Base-by-base conservation (phyloP, 495 filamentous ascomycete genomes). In the Hypoxylon fragiforme region DNA sequence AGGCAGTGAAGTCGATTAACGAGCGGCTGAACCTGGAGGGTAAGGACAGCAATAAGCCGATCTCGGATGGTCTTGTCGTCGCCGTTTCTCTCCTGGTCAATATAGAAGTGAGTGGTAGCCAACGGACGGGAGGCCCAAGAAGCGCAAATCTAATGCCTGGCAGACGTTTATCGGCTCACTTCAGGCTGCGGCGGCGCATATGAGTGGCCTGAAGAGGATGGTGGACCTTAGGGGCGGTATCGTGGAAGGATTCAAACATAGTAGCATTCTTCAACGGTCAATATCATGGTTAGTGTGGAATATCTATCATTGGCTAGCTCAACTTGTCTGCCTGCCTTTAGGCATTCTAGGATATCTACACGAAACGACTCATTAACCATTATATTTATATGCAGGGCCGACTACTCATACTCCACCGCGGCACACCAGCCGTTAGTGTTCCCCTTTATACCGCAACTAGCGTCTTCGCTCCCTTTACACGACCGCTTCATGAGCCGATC, bases 351-450 rank as follows among this genome's bases (percentile, higher is more conserved):
- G n/a, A n/a, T n/a, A n/a, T n/a, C 3, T 6, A 50, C 18, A 14
- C 3, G 2, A n/a, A 13, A 21, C 11, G 7, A 26, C 8, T n/a
- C 12, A 24, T 50, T 45, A 24, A 56, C 26, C 30, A 38, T 16
- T 9, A 15, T 30, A n/a, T n/a, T n/a, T n/a, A n/a, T n/a, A n/a
- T 28, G 21, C 34, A 67, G 64, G 64, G 64, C 64, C 7, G 64
- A 67, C 40, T 67, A 65, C 24, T 67, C 64, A 9, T 67, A 67
- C 28, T 62, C 64, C 19, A 65, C 63, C 15, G 64, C 64, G 11
- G 50, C 62, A 9, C 49, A 60, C 4, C 49, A 67, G 35, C 54
- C 64, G 3, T 36, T 67, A 6, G 50, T 55, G 18, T 67, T 67
- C 43, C 64, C 62, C 7, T 67, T 67, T 21, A 63, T 67, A 36